Conservation (phyloP, 2,329 filamentous ascomycete genomes). For the Trichoderma endophyticum region DNA sequence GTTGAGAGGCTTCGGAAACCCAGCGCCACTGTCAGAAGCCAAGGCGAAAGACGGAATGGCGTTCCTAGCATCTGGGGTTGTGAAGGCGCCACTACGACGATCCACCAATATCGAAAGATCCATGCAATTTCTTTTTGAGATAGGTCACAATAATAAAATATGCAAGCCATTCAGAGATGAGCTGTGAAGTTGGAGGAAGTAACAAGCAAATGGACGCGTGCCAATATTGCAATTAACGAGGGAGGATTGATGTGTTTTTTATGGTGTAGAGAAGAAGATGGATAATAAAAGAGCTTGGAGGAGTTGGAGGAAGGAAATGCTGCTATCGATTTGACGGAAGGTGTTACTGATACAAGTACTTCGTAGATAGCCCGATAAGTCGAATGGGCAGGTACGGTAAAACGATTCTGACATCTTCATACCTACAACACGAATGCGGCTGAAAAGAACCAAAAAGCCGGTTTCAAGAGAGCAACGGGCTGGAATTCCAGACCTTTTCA, state of each 20-base stretch:
- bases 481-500: neutral
- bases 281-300: neutral
- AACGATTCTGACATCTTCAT: neutral
- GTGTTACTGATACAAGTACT: neutral
- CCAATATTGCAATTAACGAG: neutral
- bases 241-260: neutral
- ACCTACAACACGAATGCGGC: neutral
- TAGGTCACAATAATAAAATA: neutral
- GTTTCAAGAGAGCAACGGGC: neutral
- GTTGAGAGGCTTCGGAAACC: constrained; percentile 23
- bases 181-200: neutral
- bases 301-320: neutral
- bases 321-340: neutral
- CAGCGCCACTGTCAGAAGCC: constrained; percentile 22
- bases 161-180: neutral
- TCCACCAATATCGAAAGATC: constrained; percentile 5
- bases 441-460: neutral
- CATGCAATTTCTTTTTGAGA: neutral
- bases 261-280: neutral
- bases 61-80: constrained; percentile 19
- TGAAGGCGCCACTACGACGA: constrained; percentile 17
- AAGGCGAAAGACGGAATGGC: constrained; percentile 20
- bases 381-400: neutral
- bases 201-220: neutral
- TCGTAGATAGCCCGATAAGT: neutral